phyloP scores from a whole-genome alignment of 176 grass and related monocot species.

The Aegilops sharonensis region DNA sequence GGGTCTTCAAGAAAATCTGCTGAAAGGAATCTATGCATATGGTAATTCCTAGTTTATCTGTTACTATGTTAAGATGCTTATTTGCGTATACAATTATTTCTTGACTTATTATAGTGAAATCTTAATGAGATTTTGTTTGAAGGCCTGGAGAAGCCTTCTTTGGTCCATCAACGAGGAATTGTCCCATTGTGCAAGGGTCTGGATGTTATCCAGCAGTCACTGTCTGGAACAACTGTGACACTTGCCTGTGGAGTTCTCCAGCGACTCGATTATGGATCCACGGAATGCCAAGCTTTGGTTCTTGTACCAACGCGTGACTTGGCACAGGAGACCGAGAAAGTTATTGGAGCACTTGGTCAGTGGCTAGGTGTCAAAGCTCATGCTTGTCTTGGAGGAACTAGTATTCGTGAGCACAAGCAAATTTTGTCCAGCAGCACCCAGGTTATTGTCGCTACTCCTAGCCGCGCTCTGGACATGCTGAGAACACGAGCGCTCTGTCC shows the following conservation, averaged over 20 bases:
- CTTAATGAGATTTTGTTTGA: constrained; percentile 12
- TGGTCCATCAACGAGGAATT: constrained; percentile 62
- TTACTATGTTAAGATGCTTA: background rate
- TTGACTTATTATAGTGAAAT: background rate
- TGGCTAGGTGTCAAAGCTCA: constrained; percentile 59
- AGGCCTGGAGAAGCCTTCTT: constrained; percentile 72
- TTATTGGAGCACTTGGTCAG: constrained; percentile 67
- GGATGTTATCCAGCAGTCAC: constrained; percentile 59
- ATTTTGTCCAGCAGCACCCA: constrained; percentile 46
- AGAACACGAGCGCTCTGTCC: constrained; percentile 36
- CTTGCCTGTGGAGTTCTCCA: constrained; percentile 66
- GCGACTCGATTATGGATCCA: constrained; percentile 61
- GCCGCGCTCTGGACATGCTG: constrained; percentile 53
- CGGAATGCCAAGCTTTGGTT: constrained; percentile 67
- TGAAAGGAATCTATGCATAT: constrained; percentile 65
- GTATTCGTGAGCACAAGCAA: constrained; percentile 37
- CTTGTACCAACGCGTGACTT: constrained; percentile 64
- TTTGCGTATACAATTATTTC: background rate
- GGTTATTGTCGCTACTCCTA: constrained; percentile 57
- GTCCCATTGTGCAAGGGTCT: constrained; percentile 71
- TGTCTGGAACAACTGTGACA: constrained; percentile 66
- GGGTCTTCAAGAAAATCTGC: constrained; percentile 69
- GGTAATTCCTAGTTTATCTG: constrained; percentile 39
- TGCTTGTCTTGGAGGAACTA: constrained; percentile 62
- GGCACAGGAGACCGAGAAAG: constrained; percentile 49